A percentile compares a stretch with the other conserved stretches of the same genome.
phyloP scores from a whole-genome alignment of 2,329 filamentous ascomycete species.

The Periconia digitata region DNA sequence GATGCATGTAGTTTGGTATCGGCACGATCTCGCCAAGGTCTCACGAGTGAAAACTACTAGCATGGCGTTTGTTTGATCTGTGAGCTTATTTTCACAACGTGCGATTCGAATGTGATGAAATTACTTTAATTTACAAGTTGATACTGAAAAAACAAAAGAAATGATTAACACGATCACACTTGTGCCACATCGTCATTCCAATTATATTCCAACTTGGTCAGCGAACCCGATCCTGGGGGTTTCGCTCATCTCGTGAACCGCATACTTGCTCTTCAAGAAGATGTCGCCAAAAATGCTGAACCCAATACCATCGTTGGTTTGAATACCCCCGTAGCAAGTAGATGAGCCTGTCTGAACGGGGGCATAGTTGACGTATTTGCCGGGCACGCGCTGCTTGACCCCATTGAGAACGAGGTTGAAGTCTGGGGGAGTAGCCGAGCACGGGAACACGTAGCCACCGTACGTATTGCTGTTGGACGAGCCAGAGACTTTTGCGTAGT shows the following conservation, averaged over 20 bases:
- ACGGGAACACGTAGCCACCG: conserved; percentile 60
- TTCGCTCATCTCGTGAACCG: conserved; percentile 56
- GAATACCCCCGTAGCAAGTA: conserved; percentile 75
- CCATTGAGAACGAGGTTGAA: conserved; percentile 56
- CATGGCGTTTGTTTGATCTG: no score
- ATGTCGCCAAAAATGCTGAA: conserved; percentile 75
- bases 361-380: conserved; percentile 58
- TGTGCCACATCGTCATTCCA: background rate
- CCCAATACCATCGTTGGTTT: conserved; percentile 60
- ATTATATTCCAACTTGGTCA: conserved; percentile 28
- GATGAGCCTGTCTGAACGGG: conserved; percentile 41
- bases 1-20: no score
- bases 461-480: conserved; percentile 50
- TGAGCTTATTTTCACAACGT: no score
- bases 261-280: conserved; percentile 76
- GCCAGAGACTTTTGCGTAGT: conserved; percentile 61
- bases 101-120: no score
- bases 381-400: conserved; percentile 55
- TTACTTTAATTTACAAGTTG: no score
- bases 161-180: no score
- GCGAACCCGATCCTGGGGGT: conserved; percentile 50
- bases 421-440: conserved; percentile 54
- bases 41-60: no score
- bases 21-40: no score
- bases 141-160: no score